These are phyloP conservation scores for Centaurea solstitialis DNA, from an alignment of 129 eudicot species.

Conservation along the genomic window DNA sequence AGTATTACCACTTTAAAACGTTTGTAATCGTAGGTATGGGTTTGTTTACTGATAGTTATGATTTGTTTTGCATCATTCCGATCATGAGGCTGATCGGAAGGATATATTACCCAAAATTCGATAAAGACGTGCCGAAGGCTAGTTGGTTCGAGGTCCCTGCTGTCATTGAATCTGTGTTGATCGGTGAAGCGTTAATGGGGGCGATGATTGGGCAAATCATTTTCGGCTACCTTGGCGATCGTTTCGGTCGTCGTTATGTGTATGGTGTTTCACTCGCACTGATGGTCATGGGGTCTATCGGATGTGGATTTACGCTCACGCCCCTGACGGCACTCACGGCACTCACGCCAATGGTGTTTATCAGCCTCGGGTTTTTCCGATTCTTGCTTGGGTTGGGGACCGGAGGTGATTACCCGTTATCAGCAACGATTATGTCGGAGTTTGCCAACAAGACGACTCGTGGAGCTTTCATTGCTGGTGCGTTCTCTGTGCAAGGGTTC, in stretches of 20 bases:
- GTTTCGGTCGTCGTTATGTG: constrained; percentile 34
- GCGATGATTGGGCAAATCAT: constrained; percentile 33
- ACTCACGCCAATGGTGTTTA: constrained; percentile 25
- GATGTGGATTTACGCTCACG: constrained; percentile 44
- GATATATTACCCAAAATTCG: constrained; percentile 30
- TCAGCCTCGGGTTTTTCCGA: constrained; percentile 42
- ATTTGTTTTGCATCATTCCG: constrained; percentile 46
- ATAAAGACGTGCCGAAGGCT: not conserved
- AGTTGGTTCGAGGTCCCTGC: constrained; percentile 24
- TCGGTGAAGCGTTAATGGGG: constrained; percentile 38
- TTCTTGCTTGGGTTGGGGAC: constrained; percentile 48
- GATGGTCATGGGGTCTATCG: constrained; percentile 49
- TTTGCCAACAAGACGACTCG: constrained; percentile 44
- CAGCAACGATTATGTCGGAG: constrained; percentile 58
- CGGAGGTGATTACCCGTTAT: constrained; percentile 53
- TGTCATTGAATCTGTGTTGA: constrained; percentile 24
- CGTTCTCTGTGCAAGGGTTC: constrained; percentile 57
- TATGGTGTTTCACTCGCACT: constrained; percentile 43
- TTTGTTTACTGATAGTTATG: constrained; percentile 49
- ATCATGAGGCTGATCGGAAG: constrained; percentile 37
- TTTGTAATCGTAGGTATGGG: constrained; percentile 60
- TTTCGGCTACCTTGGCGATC: constrained; percentile 51
- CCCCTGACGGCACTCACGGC: constrained; percentile 34
- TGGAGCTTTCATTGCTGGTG: constrained; percentile 49
- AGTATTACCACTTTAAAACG: constrained; percentile 52